Evolutionary conservation across 1,284 basidiomycete genomes (phyloP), one percentile per base, ranked within the genome.

Genomic region (Peniophora sp.): DNA sequence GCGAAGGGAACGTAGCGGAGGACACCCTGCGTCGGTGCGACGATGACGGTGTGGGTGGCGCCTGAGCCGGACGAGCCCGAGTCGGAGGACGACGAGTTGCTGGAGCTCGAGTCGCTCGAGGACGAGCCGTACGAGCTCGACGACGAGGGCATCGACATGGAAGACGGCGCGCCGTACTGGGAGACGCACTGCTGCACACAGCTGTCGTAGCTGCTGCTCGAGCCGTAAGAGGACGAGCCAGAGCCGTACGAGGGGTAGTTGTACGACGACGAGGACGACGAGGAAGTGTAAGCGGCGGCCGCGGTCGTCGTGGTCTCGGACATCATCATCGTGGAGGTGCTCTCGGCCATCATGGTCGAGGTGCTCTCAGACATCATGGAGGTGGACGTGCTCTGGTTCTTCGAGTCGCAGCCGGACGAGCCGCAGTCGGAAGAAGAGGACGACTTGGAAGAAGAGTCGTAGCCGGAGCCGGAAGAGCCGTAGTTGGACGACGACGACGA

Each of bases 181-280:
- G 81, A 80, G 57, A 84, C 64, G 62, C 84, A 87, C 75, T 84
- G 78, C 58, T 82, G 75, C 47, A 88, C 84, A 62, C 85, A 88
- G 67, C 73, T 72, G 58, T 83, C 69, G 70, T 86, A 88, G 48
- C 70, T 71, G 24, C 15, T 41, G 2, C 39, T 41, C 18, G 43
- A 45, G 47, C 73, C 72, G 80, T 80, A 85, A 67, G 70, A 78
- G 49, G 68, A 69, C 58, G 66, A 73, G 51, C 84, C 85, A 22
- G 85, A 86, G n/a, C 84, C 84, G 62, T 87, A 85, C 3, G 71
- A 64, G 22, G 52, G 53, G 46, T 55, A 55, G 23, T 55, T 24
- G 41, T 54, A 49, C 37, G 55, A 51, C 3, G 54, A 51, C 35
- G 50, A 50, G n/a, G 57, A 51, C 2, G 53, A 34, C 15, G 47